Conservation (phyloP, 1,284 basidiomycete genomes). For the Austropuccinia psidii region DNA sequence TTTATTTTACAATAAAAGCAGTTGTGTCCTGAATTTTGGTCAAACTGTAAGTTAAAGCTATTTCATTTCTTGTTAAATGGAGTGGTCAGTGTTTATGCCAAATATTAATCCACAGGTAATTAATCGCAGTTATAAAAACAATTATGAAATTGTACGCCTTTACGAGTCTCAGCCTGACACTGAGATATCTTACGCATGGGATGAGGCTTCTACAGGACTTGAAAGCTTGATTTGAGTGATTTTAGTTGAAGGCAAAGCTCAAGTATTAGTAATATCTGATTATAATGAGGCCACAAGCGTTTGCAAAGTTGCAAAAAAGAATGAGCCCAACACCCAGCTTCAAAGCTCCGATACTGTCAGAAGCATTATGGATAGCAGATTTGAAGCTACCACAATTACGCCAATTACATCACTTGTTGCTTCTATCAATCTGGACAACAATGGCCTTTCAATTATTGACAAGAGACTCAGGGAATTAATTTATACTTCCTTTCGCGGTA, state of each 20-base stretch:
- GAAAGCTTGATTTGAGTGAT: conserved; percentile 33
- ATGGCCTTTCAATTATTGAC: conserved; percentile 89
- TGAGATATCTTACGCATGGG: conserved; percentile 33
- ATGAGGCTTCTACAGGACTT: conserved; percentile 30
- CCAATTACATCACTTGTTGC: conserved; percentile 63
- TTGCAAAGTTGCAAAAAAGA: conserved; percentile 64
- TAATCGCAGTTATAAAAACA: conserved; percentile 7
- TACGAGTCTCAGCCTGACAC: conserved; percentile 29
- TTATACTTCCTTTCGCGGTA: conserved; percentile 70
- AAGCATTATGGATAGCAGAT: conserved; percentile 61
- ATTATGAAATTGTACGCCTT: neutral
- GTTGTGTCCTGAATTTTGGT: conserved; percentile 28
- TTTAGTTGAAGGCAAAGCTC: conserved; percentile 76
- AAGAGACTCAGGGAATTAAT: conserved; percentile 79
- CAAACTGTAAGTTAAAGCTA: conserved; percentile 37
- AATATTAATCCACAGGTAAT: no score
- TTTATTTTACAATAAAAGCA: conserved; percentile 34
- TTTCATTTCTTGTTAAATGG: no score
- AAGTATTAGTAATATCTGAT: conserved; percentile 76
- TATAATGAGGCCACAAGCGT: conserved; percentile 79
- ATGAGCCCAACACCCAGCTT: conserved; percentile 51
- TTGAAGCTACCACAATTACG: conserved; percentile 75
- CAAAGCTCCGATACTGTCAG: conserved; percentile 64
- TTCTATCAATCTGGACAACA: conserved; percentile 73
- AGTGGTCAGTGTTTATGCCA: no score